These are phyloP conservation scores for Fusarium subtropicale DNA, from an alignment of 2,329 filamentous ascomycete genomes.

Conservation along the genomic window DNA sequence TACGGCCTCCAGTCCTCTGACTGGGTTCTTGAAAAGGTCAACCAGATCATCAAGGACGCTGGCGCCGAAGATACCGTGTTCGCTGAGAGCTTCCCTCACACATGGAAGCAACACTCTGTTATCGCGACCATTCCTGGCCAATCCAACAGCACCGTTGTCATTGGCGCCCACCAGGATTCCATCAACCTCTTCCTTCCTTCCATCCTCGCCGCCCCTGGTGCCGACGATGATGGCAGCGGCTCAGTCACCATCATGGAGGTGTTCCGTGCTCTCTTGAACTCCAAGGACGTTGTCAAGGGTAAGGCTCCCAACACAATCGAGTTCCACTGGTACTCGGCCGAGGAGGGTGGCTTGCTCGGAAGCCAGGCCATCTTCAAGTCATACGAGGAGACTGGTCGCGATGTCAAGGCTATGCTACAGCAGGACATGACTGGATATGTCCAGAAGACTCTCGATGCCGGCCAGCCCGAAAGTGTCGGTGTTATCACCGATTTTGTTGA, in stretches of 20 bases:
- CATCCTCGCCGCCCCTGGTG: conserved; percentile 85
- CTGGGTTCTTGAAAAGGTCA: conserved; percentile 84
- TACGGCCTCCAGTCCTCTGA: conserved; percentile 86
- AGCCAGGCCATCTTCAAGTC: conserved; percentile 88
- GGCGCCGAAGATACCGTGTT: conserved; percentile 76
- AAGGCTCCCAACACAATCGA: conserved; percentile 87
- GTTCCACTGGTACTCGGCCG: conserved; percentile 96
- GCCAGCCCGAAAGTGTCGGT: conserved; percentile 85
- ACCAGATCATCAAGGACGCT: conserved; percentile 75
- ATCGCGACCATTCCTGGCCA: conserved; percentile 92
- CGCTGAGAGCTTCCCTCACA: conserved; percentile 80
- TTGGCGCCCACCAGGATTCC: conserved; percentile 94
- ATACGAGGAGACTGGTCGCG: conserved; percentile 78
- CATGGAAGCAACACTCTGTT: conserved; percentile 90
- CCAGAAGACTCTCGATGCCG: conserved; percentile 83
- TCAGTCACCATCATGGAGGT: conserved; percentile 96
- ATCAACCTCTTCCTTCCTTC: conserved; percentile 93
- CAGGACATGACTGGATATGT: conserved; percentile 98
- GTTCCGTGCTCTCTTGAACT: conserved; percentile 81
- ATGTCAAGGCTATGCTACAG: conserved; percentile 96
- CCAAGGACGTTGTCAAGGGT: conserved; percentile 75
- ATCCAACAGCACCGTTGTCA: conserved; percentile 85
- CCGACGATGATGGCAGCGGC: conserved; percentile 94
- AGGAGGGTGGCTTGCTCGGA: conserved; percentile 87
- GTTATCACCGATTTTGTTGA: conserved; percentile 95